These are phyloP conservation scores for Hemileccinum rubropunctum DNA, from an alignment of 768 basidiomycete genomes.

Conservation along the genomic window DNA sequence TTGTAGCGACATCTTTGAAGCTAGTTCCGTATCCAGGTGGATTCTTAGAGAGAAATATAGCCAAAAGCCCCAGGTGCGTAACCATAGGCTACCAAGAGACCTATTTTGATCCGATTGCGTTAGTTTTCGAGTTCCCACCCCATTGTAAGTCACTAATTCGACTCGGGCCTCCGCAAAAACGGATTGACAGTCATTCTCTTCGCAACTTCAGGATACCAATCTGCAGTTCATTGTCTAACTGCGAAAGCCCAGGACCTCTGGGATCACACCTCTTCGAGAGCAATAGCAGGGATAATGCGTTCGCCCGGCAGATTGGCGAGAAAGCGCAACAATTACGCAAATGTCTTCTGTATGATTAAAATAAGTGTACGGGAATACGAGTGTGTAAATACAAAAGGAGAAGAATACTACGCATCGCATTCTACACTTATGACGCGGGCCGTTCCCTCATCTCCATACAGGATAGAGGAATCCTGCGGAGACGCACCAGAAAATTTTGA, in stretches of 20 bases:
- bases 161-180: background rate
- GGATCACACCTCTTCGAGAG: background rate
- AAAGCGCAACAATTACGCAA: background rate
- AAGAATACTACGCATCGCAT: slow-evolving; percentile 31
- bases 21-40: slow-evolving; percentile 21
- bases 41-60: slow-evolving; percentile 47
- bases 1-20: background rate
- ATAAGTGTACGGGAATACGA: too few relatives aligned
- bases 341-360: slow-evolving; percentile 1
- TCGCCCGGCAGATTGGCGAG: background rate
- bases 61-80: slow-evolving; percentile 53
- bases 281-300: background rate
- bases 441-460: slow-evolving; percentile 54
- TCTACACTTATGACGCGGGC: slow-evolving; percentile 53
- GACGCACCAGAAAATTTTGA: slow-evolving; percentile 18
- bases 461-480: slow-evolving; percentile 31
- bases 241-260: background rate
- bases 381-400: too few relatives aligned
- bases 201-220: slow-evolving; percentile 25
- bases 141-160: slow-evolving; percentile 33
- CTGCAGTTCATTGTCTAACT: slow-evolving; percentile 30
- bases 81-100: background rate
- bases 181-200: background rate
- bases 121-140: slow-evolving; percentile 43
- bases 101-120: slow-evolving; percentile 6